Evolutionary conservation across 2,329 filamentous ascomycete species (phyloP).

Genomic region (Ascochyta fabae): DNA sequence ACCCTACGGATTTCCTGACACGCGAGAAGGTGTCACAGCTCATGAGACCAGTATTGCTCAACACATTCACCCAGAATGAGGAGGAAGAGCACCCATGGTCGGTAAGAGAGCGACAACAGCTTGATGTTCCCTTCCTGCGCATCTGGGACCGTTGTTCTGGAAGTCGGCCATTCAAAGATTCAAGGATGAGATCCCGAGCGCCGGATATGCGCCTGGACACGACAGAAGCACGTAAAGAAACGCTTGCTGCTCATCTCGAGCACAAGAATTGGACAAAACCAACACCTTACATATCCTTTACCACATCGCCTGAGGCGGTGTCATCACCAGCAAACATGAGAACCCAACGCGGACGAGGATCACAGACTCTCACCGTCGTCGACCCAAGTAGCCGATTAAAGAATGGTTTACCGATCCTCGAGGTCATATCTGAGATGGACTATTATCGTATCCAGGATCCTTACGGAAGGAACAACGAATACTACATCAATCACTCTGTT

Average conservation of each 20-base stretch:
- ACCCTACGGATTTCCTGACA: too few species aligned
- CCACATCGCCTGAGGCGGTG: background rate
- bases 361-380: conserved; percentile 17
- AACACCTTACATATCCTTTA: conserved; percentile 16
- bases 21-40: conserved; percentile 12
- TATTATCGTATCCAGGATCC: conserved; percentile 17
- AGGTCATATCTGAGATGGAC: conserved; percentile 19
- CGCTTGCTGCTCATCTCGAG: conserved; percentile 5
- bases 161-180: conserved; percentile 10
- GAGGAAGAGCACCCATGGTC: conserved; percentile 13
- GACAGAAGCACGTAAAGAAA: background rate
- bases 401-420: conserved; percentile 20
- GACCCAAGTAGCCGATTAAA: conserved; percentile 19
- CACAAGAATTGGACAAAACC: conserved; percentile 1
- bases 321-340: background rate
- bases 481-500: conserved; percentile 22
- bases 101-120: background rate
- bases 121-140: conserved; percentile 13
- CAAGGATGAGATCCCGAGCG: conserved; percentile 5
- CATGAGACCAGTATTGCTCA: background rate
- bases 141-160: conserved; percentile 21
- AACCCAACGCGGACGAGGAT: background rate
- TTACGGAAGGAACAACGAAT: conserved; percentile 13
- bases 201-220: conserved; percentile 2
- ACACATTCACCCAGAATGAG: background rate